phyloP scores from a whole-genome alignment of 2,329 filamentous ascomycete species.

The Drechslerella coelobrocha region DNA sequence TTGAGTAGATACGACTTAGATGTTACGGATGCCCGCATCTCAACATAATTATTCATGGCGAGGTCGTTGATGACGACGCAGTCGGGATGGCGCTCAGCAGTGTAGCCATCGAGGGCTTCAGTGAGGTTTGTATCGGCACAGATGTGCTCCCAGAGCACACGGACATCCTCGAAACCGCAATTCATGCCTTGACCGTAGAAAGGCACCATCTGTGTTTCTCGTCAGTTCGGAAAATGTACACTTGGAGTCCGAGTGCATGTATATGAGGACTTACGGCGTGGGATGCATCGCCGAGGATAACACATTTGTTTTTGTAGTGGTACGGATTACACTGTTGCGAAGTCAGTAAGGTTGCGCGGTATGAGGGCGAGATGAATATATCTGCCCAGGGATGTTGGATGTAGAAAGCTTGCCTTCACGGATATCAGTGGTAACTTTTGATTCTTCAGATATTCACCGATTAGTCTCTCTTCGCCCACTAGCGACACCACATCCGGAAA shows the following conservation, averaged over 20 bases:
- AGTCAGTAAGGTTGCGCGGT: constrained; percentile 5
- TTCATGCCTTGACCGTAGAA: constrained; percentile 99
- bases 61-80: constrained; percentile 91
- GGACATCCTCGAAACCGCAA: constrained; percentile 90
- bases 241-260: not conserved
- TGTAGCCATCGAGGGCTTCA: constrained; percentile 74
- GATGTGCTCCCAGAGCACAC: constrained; percentile 74
- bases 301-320: constrained; percentile 76
- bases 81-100: constrained; percentile 74
- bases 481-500: constrained; percentile 84
- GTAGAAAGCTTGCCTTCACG: constrained; percentile 67
- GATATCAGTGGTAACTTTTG: constrained; percentile 91
- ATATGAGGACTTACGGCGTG: constrained; percentile 66
- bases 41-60: constrained; percentile 86
- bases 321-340: constrained; percentile 72
- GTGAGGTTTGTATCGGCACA: constrained; percentile 57
- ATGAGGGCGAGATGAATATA: too few species aligned
- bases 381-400: not conserved
- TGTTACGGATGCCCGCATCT: constrained; percentile 88
- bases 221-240: constrained; percentile 1
- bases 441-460: constrained; percentile 77
- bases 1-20: constrained; percentile 78
- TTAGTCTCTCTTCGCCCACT: constrained; percentile 72
- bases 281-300: constrained; percentile 90
- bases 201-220: constrained; percentile 73